Evolutionary conservation across 2,329 filamentous ascomycete genomes (phyloP).

Genomic region (Bipolaris bicolor): DNA sequence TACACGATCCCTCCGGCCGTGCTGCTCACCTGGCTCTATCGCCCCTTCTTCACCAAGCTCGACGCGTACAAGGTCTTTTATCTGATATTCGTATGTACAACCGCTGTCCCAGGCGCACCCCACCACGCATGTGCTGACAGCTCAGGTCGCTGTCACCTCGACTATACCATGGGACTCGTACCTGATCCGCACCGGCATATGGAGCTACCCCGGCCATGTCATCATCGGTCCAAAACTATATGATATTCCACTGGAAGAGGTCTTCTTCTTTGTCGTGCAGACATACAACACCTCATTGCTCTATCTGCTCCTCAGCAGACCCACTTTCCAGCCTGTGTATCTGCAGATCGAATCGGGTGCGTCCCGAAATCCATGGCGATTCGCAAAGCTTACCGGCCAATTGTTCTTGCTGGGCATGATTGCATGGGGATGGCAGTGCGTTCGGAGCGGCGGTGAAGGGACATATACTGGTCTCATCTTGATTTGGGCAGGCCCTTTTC

Average conservation of each 20-base stretch:
- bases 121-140: conserved; percentile 28
- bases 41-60: conserved; percentile 65
- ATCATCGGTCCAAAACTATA: conserved; percentile 68
- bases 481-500: conserved; percentile 70
- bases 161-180: conserved; percentile 81
- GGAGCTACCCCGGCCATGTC: conserved; percentile 72
- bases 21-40: conserved; percentile 64
- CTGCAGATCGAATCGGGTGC: conserved; percentile 52
- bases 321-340: conserved; percentile 62
- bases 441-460: conserved; percentile 56
- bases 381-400: conserved; percentile 56
- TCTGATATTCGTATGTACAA: conserved; percentile 57
- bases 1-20: conserved; percentile 71
- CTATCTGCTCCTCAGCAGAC: conserved; percentile 71
- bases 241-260: conserved; percentile 72
- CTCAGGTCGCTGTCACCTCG: conserved; percentile 66
- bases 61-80: conserved; percentile 68
- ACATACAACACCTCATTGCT: conserved; percentile 74
- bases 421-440: conserved; percentile 53
- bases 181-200: conserved; percentile 70
- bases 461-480: conserved; percentile 75
- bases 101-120: not conserved
- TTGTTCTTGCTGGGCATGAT: conserved; percentile 54
- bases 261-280: conserved; percentile 80
- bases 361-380: conserved; percentile 45